Conservation (phyloP, 2,329 filamentous ascomycete species). For the Ophiocordyceps camponoti-rufipedis region DNA sequence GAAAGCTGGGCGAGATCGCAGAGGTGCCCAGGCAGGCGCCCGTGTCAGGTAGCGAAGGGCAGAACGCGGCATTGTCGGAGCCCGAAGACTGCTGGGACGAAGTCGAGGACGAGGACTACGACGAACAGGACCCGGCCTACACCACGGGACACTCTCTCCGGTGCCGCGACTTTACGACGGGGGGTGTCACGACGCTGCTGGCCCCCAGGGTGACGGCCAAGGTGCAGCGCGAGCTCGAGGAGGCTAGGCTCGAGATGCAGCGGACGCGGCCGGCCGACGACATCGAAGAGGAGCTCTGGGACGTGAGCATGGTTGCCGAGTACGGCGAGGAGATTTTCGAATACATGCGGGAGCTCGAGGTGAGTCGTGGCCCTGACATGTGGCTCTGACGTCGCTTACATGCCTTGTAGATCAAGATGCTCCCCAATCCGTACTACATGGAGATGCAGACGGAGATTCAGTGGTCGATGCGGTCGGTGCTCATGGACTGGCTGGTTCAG, state of each 20-base stretch:
- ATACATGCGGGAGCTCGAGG: slow-evolving; percentile 83
- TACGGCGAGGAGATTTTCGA: slow-evolving; percentile 91
- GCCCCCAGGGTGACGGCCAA: slow-evolving; percentile 55
- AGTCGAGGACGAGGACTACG: slow-evolving; percentile 52
- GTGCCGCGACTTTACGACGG: slow-evolving; percentile 44
- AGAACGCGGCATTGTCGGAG: slow-evolving; percentile 15
- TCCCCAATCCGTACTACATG: slow-evolving; percentile 91
- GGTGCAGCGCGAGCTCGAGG: slow-evolving; percentile 53
- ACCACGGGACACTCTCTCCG: slow-evolving; percentile 59
- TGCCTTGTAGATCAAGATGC: slow-evolving; percentile 45
- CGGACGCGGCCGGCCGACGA: slow-evolving; percentile 53
- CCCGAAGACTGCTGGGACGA: slow-evolving; percentile 55
- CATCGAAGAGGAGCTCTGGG: slow-evolving; percentile 74
- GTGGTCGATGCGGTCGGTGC: slow-evolving; percentile 94
- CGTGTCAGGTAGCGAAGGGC: slow-evolving; percentile 8
- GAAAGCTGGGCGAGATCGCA: slow-evolving; percentile 8
- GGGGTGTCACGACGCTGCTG: slow-evolving; percentile 38
- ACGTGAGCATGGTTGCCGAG: slow-evolving; percentile 94
- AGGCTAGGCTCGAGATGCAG: slow-evolving; percentile 47
- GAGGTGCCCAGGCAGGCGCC: slow-evolving; percentile 11
- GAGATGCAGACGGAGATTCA: slow-evolving; percentile 92
- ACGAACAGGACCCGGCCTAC: slow-evolving; percentile 47
- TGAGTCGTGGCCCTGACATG: slow-evolving; percentile 19
- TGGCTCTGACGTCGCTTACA: neutral
- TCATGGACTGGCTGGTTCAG: slow-evolving; percentile 97